Percentiles rank a stretch among this genome's conserved stretches.
Evolutionary conservation across 208 protist species (phyloP).

Genomic region (Trypanosoma platydactyli): DNA sequence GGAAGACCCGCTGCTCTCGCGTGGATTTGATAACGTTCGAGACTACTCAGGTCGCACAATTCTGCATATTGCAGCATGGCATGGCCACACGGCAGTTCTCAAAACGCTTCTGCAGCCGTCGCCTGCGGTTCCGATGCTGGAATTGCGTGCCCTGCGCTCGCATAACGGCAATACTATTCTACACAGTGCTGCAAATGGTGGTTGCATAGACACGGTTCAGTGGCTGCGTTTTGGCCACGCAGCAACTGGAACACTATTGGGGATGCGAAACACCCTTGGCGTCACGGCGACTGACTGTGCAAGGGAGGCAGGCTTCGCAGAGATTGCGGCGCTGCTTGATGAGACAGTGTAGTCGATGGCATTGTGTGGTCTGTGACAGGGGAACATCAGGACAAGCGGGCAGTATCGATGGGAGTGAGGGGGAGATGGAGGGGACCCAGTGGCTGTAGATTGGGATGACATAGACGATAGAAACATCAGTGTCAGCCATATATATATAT

Average conservation of each 20-base stretch:
- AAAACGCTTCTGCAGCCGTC: conserved; percentile 57
- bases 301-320: conserved; percentile 62
- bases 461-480: no score
- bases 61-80: conserved; percentile 77
- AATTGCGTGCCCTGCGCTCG: conserved; percentile 50
- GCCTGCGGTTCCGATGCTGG: conserved; percentile 37
- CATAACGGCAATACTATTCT: conserved; percentile 77
- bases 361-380: not conserved
- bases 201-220: conserved; percentile 50
- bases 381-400: not conserved
- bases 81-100: conserved; percentile 68
- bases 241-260: conserved; percentile 36
- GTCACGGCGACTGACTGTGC: conserved; percentile 72
- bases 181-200: conserved; percentile 66
- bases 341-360: conserved; percentile 23
- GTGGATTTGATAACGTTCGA: conserved; percentile 60
- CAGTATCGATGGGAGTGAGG: conserved; percentile 3
- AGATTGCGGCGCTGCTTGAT: conserved; percentile 53
- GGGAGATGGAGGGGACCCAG: not conserved
- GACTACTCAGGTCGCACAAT: conserved; percentile 80
- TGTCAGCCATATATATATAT: conserved; percentile 19
- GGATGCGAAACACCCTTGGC: conserved; percentile 44
- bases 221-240: conserved; percentile 69
- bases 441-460: no score
- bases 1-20: conserved; percentile 58